These are phyloP conservation scores for Paradendryphiella salina DNA, from an alignment of 2,329 filamentous ascomycete species.

Conservation along the genomic window DNA sequence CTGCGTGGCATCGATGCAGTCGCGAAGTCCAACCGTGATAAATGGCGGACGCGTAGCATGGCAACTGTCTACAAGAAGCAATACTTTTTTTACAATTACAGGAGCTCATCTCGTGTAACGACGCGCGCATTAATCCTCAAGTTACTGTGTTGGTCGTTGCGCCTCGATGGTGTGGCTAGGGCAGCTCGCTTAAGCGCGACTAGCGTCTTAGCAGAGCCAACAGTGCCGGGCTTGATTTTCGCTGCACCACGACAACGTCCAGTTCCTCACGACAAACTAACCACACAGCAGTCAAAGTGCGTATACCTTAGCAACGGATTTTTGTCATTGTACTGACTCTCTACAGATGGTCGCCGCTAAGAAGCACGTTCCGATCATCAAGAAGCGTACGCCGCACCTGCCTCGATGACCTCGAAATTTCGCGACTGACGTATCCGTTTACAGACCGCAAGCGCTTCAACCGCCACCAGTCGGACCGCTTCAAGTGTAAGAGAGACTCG, in stretches of 20 bases:
- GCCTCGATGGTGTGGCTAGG: conserved; percentile 17
- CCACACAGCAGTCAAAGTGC: conserved; percentile 47
- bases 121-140: background rate
- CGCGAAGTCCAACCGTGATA: background rate
- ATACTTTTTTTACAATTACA: no score
- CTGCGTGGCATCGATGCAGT: background rate
- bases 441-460: conserved; percentile 91
- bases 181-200: conserved; percentile 25
- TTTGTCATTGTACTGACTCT: conserved; percentile 28
- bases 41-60: no score
- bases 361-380: conserved; percentile 99
- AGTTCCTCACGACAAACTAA: conserved; percentile 34
- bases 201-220: conserved; percentile 31
- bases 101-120: no score
- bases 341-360: conserved; percentile 94
- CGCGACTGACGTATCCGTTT: conserved; percentile 42
- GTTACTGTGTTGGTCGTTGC: conserved; percentile 9
- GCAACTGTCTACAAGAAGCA: background rate
- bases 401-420: conserved; percentile 30
- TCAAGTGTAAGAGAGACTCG: conserved; percentile 65
- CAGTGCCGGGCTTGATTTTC: conserved; percentile 23
- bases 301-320: conserved; percentile 17
- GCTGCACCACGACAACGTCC: conserved; percentile 15
- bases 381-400: conserved; percentile 84
- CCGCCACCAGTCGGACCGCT: conserved; percentile 96